These are phyloP conservation scores for Ogataea hybrid DNA, from an alignment of 1,139 yeast species.

Conservation along the genomic window DNA sequence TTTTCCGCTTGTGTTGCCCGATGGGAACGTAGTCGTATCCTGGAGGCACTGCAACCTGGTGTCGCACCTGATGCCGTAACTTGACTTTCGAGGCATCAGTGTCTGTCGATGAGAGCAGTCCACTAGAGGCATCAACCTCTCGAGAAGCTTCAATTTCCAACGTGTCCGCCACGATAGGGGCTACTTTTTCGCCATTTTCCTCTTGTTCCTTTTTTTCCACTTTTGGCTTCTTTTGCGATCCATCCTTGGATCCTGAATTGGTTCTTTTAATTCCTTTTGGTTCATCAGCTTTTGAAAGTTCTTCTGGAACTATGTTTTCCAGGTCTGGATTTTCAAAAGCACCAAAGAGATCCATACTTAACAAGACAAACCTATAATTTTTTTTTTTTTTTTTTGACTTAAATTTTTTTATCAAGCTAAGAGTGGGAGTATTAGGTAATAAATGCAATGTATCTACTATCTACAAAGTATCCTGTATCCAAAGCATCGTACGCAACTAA, in stretches of 20 bases:
- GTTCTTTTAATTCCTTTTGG: slow-evolving; percentile 10
- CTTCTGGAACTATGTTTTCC: slow-evolving; percentile 7
- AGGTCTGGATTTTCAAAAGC: slow-evolving; percentile 14
- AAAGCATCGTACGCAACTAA: too few relatives aligned
- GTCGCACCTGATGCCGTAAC: slow-evolving; percentile 90
- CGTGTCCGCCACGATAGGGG: slow-evolving; percentile 82
- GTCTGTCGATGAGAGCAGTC: slow-evolving; percentile 44
- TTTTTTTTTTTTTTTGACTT: neutral
- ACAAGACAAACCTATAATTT: neutral
- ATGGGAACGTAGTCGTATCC: slow-evolving; percentile 85
- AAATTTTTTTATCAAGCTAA: neutral
- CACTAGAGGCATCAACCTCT: slow-evolving; percentile 79
- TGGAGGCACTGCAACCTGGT: slow-evolving; percentile 96
- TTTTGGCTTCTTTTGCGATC: slow-evolving; percentile 16
- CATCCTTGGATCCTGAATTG: neutral
- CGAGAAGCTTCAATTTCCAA: slow-evolving; percentile 90
- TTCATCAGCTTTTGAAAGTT: neutral
- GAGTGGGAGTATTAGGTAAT: too few relatives aligned
- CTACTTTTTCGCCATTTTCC: slow-evolving; percentile 33
- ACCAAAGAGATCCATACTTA: slow-evolving; percentile 12
- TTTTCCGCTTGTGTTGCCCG: slow-evolving; percentile 70
- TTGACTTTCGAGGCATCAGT: slow-evolving; percentile 42
- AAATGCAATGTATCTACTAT: too few relatives aligned
- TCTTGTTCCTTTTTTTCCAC: slow-evolving; percentile 29
- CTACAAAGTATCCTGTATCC: too few relatives aligned